phyloP scores from a whole-genome alignment of 768 basidiomycete genomes.

The Daedaleopsis sinensis region DNA sequence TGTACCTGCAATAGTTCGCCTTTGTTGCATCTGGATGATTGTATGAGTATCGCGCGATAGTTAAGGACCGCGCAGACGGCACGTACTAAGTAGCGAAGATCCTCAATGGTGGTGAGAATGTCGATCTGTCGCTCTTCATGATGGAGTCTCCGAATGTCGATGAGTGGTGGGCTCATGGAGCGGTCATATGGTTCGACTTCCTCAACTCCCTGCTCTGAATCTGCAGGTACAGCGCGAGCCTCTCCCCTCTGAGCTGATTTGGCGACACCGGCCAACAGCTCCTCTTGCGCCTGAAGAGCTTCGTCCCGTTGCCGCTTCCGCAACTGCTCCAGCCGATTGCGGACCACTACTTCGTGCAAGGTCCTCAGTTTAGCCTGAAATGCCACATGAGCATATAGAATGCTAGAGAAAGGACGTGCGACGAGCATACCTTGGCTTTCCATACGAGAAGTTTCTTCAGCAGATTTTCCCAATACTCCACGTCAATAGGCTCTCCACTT shows the following conservation, averaged over 20 bases:
- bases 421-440: constrained; percentile 82
- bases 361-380: constrained; percentile 84
- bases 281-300: constrained; percentile 91
- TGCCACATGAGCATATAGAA: background rate
- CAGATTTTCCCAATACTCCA: constrained; percentile 96
- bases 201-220: constrained; percentile 49
- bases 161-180: constrained; percentile 81
- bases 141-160: constrained; percentile 71
- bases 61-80: constrained; percentile 3
- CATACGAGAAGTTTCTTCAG: constrained; percentile 92
- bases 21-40: constrained; percentile 67
- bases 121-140: constrained; percentile 83
- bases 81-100: constrained; percentile 64
- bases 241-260: constrained; percentile 54
- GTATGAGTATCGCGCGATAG: constrained; percentile 9
- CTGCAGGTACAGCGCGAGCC: constrained; percentile 39
- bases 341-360: constrained; percentile 95
- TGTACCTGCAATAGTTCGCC: constrained; percentile 80
- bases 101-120: constrained; percentile 70
- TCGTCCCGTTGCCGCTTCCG: constrained; percentile 96
- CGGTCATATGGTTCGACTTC: constrained; percentile 81
- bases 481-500: constrained; percentile 93
- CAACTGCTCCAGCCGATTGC: constrained; percentile 94
- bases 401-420: background rate
- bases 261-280: constrained; percentile 79